Percentiles rank a stretch among this genome's conserved stretches.
phyloP scores from a whole-genome alignment of 257 asterid genomes.

The Buddleja alternifolia region DNA sequence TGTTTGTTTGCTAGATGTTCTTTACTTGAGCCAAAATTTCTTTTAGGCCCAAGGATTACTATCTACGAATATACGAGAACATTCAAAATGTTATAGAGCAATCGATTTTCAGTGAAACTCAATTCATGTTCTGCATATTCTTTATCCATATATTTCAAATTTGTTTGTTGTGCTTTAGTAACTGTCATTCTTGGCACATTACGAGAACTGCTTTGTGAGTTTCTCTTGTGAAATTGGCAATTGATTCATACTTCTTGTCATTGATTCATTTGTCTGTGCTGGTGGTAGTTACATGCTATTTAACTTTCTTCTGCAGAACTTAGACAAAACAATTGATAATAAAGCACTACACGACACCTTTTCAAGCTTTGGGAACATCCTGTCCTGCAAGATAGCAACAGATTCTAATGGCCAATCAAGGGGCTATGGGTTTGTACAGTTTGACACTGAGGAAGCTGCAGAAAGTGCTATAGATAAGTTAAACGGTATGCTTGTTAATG shows the following conservation, averaged over 20 bases:
- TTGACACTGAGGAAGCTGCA: slow-evolving; percentile 43
- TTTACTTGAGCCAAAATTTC: background rate
- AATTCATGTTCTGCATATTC: background rate
- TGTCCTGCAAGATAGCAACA: slow-evolving; percentile 53
- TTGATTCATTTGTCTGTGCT: too few species aligned
- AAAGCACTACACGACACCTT: slow-evolving; percentile 49
- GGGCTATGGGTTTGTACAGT: slow-evolving; percentile 58
- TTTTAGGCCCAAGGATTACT: background rate
- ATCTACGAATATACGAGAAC: background rate
- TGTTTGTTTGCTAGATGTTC: background rate
- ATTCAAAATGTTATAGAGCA: background rate
- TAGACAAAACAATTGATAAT: slow-evolving; percentile 49
- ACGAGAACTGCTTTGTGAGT: too few species aligned
- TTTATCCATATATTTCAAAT: background rate
- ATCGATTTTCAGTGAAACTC: background rate
- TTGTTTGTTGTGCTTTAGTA: background rate
- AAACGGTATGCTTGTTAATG: slow-evolving; percentile 51
- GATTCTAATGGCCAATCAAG: slow-evolving; percentile 48
- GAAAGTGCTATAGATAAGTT: slow-evolving; percentile 48
- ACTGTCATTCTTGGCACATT: too few species aligned
- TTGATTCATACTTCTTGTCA: too few species aligned
- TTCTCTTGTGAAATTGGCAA: too few species aligned
- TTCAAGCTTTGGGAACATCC: slow-evolving; percentile 48
- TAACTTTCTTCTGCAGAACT: slow-evolving; percentile 13
- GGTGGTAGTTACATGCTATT: background rate